These are phyloP conservation scores for Spathaspora girioi DNA, from an alignment of 805 yeast species.

Conservation along the genomic window DNA sequence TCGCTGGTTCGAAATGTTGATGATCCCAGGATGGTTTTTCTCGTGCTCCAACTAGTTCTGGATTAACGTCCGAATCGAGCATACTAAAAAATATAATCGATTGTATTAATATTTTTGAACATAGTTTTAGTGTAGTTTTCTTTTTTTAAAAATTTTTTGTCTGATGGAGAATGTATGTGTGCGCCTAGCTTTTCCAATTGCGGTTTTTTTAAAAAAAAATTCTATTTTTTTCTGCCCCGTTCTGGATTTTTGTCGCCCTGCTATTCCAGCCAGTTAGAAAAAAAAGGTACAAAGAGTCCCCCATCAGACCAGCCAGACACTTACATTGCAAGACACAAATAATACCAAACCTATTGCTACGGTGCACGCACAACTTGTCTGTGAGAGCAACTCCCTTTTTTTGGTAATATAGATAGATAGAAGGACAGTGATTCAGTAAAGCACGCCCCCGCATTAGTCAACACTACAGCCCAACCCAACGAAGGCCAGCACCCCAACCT, in stretches of 20 bases:
- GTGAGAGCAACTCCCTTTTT: neutral
- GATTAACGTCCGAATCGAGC: neutral
- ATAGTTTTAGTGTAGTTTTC: neutral
- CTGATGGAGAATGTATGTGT: neutral
- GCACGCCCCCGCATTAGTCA: neutral
- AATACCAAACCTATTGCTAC: neutral
- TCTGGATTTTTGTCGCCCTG: neutral
- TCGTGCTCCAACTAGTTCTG: neutral
- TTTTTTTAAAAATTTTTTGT: neutral
- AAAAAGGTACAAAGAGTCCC: neutral
- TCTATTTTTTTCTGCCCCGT: neutral
- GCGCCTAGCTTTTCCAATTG: neutral
- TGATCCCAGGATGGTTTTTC: neutral
- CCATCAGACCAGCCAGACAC: neutral
- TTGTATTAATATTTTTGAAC: neutral
- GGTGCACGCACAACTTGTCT: neutral
- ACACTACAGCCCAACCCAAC: neutral
- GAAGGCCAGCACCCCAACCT: neutral
- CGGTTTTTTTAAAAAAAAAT: neutral
- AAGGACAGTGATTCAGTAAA: neutral
- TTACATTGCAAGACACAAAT: neutral
- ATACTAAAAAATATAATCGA: neutral
- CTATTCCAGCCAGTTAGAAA: neutral
- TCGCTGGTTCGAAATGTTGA: neutral
- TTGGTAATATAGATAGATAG: neutral